Base-by-base conservation (phyloP, 768 basidiomycete species). In the Rhizopogon vinicolor region DNA sequence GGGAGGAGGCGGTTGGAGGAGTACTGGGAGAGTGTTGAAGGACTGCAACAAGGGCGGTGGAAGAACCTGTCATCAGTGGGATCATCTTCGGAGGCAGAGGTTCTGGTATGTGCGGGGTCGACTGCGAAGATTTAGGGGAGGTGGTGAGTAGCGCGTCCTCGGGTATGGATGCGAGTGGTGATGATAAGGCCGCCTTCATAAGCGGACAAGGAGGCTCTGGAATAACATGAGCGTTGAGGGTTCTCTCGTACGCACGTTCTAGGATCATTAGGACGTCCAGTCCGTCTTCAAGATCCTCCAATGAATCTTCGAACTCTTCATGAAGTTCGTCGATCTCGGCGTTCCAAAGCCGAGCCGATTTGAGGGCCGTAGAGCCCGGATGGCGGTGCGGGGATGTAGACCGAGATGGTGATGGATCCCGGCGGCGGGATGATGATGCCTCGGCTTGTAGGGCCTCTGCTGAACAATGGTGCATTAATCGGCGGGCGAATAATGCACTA, bases 401-500 rank as follows among this genome's bases (percentile, higher is more conserved):
- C 57, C 66, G 64, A 72, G 74, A 65, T 68, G 76, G 61, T 63
- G 82, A 72, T 19, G 42, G 55, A 41, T 65, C 66, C 8, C 70
- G 62, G 13, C 53, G 58, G 19, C 37, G 60, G 4, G 59, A 49
- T 19, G 46, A 10, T 22, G 46, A 41, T 7, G 50, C 22, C 28
- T 65, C 58, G 0, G 52, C 58, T 5, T 67, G 60, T 2, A 60
- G 52, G 0, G 70, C 73, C 63, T 89, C 87, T 14, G 80, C 79
- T 1, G 87, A 84, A 60, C 86, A 91, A 57, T 81, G 89, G 65
- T 95, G 92, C 87, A 96, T 96, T 31, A 96, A 76, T 35, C 91
- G 78, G 18, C 85, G 77, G 2, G 90, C 89, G 58, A 89, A 89
- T 5, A 88, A 74, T 0, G 87, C 79, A 49, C 74, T 75, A 1